Conservation (phyloP, 441 rosid species). For the Syzygium malaccense region DNA sequence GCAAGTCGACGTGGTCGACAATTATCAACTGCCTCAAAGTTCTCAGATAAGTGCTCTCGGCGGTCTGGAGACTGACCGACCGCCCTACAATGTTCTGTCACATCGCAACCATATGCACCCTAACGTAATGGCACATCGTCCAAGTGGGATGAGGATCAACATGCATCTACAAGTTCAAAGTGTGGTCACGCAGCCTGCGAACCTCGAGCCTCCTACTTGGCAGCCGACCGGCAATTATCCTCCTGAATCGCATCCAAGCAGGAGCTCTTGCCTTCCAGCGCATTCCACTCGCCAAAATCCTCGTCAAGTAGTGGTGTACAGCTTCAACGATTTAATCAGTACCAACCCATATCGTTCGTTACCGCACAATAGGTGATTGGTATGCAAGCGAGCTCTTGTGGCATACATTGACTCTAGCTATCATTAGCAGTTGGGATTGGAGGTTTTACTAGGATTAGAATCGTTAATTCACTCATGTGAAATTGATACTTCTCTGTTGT, state of each 20-base stretch:
- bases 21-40: neutral
- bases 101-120: neutral
- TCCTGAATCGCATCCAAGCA: neutral
- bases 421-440: neutral
- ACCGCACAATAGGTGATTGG: neutral
- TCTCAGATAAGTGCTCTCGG: neutral
- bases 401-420: neutral
- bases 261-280: neutral
- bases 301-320: neutral
- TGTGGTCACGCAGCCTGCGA: neutral
- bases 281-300: neutral
- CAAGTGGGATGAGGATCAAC: neutral
- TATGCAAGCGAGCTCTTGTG: neutral
- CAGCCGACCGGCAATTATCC: neutral
- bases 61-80: neutral
- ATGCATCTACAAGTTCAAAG: neutral
- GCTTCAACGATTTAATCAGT: neutral
- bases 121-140: neutral
- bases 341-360: neutral
- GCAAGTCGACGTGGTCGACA: neutral
- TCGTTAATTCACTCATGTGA: neutral
- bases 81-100: neutral
- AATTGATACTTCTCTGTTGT: neutral
- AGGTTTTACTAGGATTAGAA: neutral
- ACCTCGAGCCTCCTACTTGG: neutral